Evolutionary conservation across 768 basidiomycete genomes (phyloP), one percentile per base, ranked within the genome.

Genomic region (Strobilomyces confusus): DNA sequence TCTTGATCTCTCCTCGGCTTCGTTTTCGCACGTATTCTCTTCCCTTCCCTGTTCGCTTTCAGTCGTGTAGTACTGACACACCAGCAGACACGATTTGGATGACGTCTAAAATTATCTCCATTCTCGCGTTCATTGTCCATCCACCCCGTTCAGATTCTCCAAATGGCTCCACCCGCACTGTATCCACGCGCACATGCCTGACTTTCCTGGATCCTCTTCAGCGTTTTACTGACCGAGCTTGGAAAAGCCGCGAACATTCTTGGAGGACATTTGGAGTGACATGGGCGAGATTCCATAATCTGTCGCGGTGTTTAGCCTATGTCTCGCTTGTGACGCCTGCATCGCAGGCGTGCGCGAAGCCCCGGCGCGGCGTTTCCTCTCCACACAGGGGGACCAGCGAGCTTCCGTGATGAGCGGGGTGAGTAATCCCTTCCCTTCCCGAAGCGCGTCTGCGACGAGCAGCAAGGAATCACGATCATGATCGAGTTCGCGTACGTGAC

Each of bases 251-350:
- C 84, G 5, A 58, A 78, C 50, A 81, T 76, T 58, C 78, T 83
- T 2, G 84, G 83, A n/a, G 81, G 29, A 79, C 73, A 74, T 88
- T 11, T 69, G 85, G 52, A 81, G 75, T 58, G 82, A 83, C 20
- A 78, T 87, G 77, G 78, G 78, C 2, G 33, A 15, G 13, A 34
- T 34, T 34, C 13, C 33, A 12, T 15, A 34, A 12, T 13, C 12
- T 14, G 33, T 15, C 79, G 14, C 69, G 58, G 32, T 67, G 7
- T 11, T 14, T 66, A 65, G 29, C 67, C 40, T 57, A 52, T 12
- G 17, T 36, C 33, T 32, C 51, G 1, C 19, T 50, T 43, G 52
- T 46, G 13, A 49, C 53, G 17, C 46, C 48, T 22, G 38, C 52
- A 33, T 58, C 55, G 19, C 54, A 48, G 51, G 22, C 32, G 25